Evolutionary conservation across 441 rosid genomes (phyloP), one percentile per base, ranked within the genome.

Genomic region (Cnidoscolus chayamansa): DNA sequence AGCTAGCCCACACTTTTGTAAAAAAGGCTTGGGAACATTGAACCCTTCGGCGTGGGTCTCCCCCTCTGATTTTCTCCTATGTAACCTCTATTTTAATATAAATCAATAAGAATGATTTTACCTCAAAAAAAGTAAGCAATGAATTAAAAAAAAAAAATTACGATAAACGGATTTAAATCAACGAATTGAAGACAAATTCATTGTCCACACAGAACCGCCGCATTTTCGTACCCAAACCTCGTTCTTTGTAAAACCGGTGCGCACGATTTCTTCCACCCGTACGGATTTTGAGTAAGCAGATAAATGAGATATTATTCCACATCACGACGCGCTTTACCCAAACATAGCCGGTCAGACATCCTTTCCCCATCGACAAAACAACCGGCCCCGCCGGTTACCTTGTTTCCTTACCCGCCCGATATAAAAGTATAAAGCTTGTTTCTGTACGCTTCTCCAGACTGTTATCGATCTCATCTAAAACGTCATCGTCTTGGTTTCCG

Each of bases 351-450:
- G 90, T 88, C 54, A 63, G 62, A 43, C n/a, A 71, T 70, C 56
- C 32, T 37, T 19, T n/a, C 70, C 13, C 66, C 25, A 47, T n/a
- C 25, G 16, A 25, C 67, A 5, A 59, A 63, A 48, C 51, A 51
- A 82, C 89, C 82, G 82, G 81, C 70, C 16, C 72, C 32, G 43
- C 86, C 76, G 77, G 89, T 85, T 64, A 47, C 77, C 68, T 68
- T 55, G 48, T 72, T 77, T 60, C 70, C 57, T 37, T 43, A 17
- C 71, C 67, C 48, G 74, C 5, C 45, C 20, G 10, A 0, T 30
- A 72, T 70, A 66, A 73, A 53, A 4, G 1, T 35, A 40, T 60
- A 60, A 75, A 71, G 37, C 63, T 67, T 63, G 31, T 3, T n/a
- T 50, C 32, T 40, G 17, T 12, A 8, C 77, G 35, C 65, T 77